Percentiles rank a stretch among this genome's conserved stretches.
Conservation (phyloP, 768 basidiomycete species). For the Leucosporidium creatinivorum region DNA sequence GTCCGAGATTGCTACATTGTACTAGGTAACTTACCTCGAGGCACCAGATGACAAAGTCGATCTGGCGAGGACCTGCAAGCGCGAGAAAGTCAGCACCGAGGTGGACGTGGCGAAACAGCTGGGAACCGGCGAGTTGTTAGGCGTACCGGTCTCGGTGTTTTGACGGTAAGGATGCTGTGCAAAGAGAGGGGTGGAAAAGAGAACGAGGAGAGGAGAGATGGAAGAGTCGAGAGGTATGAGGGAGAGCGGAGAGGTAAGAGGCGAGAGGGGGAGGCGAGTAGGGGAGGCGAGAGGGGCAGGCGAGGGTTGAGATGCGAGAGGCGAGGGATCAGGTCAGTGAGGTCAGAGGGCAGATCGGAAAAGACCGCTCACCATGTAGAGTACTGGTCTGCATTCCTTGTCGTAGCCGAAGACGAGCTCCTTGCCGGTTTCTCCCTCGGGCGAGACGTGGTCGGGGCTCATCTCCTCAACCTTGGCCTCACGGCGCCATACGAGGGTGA, state of each 20-base stretch:
- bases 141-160: slow-evolving; percentile 53
- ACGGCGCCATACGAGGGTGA: slow-evolving; percentile 68
- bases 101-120: no score
- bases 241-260: no score
- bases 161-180: slow-evolving; percentile 59
- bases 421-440: slow-evolving; percentile 76
- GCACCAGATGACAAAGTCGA: slow-evolving; percentile 63
- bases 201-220: no score
- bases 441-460: slow-evolving; percentile 58
- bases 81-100: slow-evolving; percentile 37
- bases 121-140: background rate
- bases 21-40: slow-evolving; percentile 57
- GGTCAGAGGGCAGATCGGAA: no score
- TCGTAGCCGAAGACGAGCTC: slow-evolving; percentile 72
- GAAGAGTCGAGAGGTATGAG: no score
- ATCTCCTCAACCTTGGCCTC: slow-evolving; percentile 63
- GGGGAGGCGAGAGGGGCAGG: no score
- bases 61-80: slow-evolving; percentile 50
- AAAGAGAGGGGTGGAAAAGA: no score
- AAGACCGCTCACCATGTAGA: no score
- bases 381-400: slow-evolving; percentile 42
- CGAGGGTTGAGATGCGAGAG: no score
- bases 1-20: no score
- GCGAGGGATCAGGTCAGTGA: no score
- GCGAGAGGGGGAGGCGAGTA: no score